Conservation (phyloP, 352 stramenopile species). For the Phytophthora capsici region DNA sequence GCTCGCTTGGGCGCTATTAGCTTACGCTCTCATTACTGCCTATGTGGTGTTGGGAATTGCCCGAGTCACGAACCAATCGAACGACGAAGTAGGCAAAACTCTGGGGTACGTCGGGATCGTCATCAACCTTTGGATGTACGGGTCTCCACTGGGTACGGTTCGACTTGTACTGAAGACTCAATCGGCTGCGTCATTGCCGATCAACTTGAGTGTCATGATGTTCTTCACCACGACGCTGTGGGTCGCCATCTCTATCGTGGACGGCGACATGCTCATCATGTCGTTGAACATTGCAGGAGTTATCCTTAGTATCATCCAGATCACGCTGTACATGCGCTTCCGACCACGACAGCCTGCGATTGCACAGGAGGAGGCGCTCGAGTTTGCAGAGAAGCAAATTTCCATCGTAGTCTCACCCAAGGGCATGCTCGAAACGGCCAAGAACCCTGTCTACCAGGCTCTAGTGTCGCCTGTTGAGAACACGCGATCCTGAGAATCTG, state of each 20-base stretch:
- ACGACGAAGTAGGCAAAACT: conserved; percentile 35
- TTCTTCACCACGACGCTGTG: conserved; percentile 34
- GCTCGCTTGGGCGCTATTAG: conserved; percentile 5
- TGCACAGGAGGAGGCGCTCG: conserved; percentile 17
- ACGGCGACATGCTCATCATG: conserved; percentile 42
- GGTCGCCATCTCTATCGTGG: conserved; percentile 27
- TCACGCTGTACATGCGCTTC: conserved; percentile 32
- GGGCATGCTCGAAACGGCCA: conserved; percentile 10
- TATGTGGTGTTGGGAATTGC: conserved; percentile 45
- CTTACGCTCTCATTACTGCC: conserved; percentile 25
- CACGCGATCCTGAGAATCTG: conserved; percentile 4
- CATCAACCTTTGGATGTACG: conserved; percentile 41
- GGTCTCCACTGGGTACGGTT: conserved; percentile 35
- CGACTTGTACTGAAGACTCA: conserved; percentile 23
- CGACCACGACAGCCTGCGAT: conserved; percentile 12
- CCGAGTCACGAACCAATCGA: conserved; percentile 37
- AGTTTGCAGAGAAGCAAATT: conserved; percentile 22
- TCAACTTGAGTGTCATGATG: conserved; percentile 34
- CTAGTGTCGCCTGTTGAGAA: conserved; percentile 22
- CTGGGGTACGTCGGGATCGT: conserved; percentile 39
- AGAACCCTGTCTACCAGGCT: conserved; percentile 34
- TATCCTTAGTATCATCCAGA: conserved; percentile 33
- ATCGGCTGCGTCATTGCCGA: conserved; percentile 32
- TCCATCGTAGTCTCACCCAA: conserved; percentile 28
- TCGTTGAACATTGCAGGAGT: conserved; percentile 34